Evolutionary conservation across 2,329 filamentous ascomycete genomes (phyloP).

Genomic region (Pezicula radicicola): DNA sequence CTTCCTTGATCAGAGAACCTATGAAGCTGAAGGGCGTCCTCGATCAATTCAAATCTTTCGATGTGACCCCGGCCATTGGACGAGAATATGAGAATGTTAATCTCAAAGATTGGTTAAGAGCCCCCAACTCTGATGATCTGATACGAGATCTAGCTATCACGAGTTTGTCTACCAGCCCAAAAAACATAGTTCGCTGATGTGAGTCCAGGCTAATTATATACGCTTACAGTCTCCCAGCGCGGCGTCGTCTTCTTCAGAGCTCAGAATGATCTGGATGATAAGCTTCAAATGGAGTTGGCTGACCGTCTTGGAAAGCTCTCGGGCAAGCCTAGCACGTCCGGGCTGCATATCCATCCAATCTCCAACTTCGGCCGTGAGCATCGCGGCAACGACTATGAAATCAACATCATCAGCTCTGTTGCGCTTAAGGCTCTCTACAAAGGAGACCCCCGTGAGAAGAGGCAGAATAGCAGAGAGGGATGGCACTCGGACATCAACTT

Average conservation of each 20-base stretch:
- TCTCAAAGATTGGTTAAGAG: constrained; percentile 58
- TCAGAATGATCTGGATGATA: constrained; percentile 42
- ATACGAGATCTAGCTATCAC: constrained; percentile 53
- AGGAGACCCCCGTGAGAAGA: not conserved
- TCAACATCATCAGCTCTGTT: constrained; percentile 52
- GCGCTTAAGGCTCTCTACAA: constrained; percentile 13
- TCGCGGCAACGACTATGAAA: constrained; percentile 47
- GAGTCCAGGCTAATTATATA: not conserved
- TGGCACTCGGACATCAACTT: constrained; percentile 47
- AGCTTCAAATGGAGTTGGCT: constrained; percentile 42
- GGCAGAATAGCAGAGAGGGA: not conserved
- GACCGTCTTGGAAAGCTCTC: constrained; percentile 55
- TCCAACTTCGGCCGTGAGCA: constrained; percentile 46
- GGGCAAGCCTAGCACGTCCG: constrained; percentile 50
- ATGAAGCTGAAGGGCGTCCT: not conserved
- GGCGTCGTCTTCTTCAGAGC: constrained; percentile 47
- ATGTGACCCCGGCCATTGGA: constrained; percentile 59
- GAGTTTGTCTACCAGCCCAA: no score
- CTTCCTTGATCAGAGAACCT: no score
- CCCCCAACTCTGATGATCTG: constrained; percentile 58
- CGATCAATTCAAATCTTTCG: constrained; percentile 45
- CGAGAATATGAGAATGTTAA: constrained; percentile 55
- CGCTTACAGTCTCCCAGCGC: constrained; percentile 41
- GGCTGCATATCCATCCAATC: constrained; percentile 51
- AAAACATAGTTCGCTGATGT: not conserved